Evolutionary conservation across 139 green algal genomes (phyloP).

Genomic region (Micractinium conductrix): DNA sequence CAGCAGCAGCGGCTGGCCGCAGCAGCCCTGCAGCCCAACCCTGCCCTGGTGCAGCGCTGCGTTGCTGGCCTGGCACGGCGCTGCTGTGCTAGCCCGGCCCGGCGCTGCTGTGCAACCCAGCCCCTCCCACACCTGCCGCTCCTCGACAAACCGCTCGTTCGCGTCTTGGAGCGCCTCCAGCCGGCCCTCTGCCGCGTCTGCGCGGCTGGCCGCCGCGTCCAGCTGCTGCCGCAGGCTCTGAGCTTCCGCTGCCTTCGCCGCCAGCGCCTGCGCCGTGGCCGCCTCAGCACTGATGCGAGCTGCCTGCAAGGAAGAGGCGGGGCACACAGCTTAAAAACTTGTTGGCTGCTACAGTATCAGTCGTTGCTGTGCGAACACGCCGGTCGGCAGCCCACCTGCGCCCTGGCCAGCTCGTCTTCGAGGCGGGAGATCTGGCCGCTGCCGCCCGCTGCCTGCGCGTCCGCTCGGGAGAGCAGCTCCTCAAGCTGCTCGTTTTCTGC

Average conservation of each 20-base stretch:
- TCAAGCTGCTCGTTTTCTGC: slow-evolving; percentile 81
- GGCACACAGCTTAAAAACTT: too few relatives aligned
- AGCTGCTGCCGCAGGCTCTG: slow-evolving; percentile 8
- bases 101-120: not conserved
- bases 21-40: too few relatives aligned
- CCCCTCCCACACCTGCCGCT: slow-evolving; percentile 43
- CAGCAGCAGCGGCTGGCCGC: too few relatives aligned
- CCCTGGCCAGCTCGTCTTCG: slow-evolving; percentile 45
- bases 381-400: too few relatives aligned
- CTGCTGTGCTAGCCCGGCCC: too few relatives aligned
- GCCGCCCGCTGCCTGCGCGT: slow-evolving; percentile 49
- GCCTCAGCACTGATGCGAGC: slow-evolving; percentile 43
- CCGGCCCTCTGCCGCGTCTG: slow-evolving; percentile 29
- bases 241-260: slow-evolving; percentile 17
- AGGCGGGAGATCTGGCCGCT: slow-evolving; percentile 44
- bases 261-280: slow-evolving; percentile 14
- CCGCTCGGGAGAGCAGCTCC: slow-evolving; percentile 70
- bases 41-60: too few relatives aligned
- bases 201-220: slow-evolving; percentile 6
- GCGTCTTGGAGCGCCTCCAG: slow-evolving; percentile 51
- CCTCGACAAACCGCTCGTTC: slow-evolving; percentile 36
- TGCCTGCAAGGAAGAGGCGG: not conserved
- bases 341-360: too few relatives aligned
- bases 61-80: too few relatives aligned
- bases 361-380: too few relatives aligned